Base-by-base conservation (phyloP, 192 early-diverging fungal species). In the Jimgerdemannia flammicorona region DNA sequence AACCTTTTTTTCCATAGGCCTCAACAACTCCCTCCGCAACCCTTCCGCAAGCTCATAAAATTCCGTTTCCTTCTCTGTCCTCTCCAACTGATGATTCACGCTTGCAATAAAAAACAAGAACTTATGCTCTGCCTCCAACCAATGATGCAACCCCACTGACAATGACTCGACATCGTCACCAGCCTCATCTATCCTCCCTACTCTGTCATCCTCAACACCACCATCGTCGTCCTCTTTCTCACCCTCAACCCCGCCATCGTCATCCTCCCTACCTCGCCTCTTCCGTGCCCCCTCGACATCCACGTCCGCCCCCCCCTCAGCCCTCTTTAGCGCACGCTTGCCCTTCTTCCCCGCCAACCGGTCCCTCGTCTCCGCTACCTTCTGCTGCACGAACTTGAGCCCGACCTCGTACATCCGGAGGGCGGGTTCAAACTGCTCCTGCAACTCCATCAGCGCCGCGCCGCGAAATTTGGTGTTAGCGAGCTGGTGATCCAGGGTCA, bases 41-140 rank as follows among this genome's bases (percentile, higher is more conserved):
- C 71, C 72, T 63, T 85, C 82, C 11, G 84, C 84, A 40, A 44
- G 69, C 6, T 84, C 72, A 44, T 85, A 85, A 19, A 66, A 79
- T 14, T 74, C 54, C 3, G 74, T 84, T 74, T 91, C 89, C 40
- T 77, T 72, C 7, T 70, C 73, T 67, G 85, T 78, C 69, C 82
- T 74, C 69, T 82, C 81, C 71, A 90, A 44, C 40, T 83, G 81
- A 66, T 87, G 83, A 71, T 86, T 83, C 20, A 86, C 75, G 44
- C 85, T 84, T 2, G 91, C 91, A 11, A 82, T 85, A 69, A 87
- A 93, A 74, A 87, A 93, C 49, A 88, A 68, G 11, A 85, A 71
- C 4, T 84, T 85, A 78, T 93, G 91, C 43, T 88, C 77, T 44
- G 89, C 65, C 42, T 86, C 83, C 17, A 83, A 79, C 77, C 83